Base-by-base conservation (phyloP, 257 asterid species). In the Petunia secreta region DNA sequence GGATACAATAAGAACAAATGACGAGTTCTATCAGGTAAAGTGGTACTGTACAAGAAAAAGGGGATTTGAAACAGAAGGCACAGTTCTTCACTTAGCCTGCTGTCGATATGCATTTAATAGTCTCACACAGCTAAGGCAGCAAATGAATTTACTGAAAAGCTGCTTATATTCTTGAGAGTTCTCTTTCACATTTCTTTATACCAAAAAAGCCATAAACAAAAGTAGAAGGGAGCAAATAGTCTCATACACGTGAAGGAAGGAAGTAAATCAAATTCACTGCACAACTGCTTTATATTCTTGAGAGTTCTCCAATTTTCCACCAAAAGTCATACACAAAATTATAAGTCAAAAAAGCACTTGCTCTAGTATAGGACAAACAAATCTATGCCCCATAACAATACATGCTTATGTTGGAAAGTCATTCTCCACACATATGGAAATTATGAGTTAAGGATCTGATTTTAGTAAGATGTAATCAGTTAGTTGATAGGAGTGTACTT, bases 1-100 rank as follows among this genome's bases (percentile, higher is more conserved):
- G 2, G 79, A 67, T 75, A 1, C 39, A 76, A 77, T 77, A 41
- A 88, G 89, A 85, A 89, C 69, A 71, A 86, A 59, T 2, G 11
- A 16, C 16, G 39, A 59, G 1, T 6, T 59, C 2, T 59, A 16
- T 59, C 39, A 16, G 11, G 68, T 58, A 6, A 58, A n/a, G n/a
- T n/a, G n/a, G n/a, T n/a, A n/a, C n/a, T n/a, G n/a, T n/a, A n/a
- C n/a, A n/a, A n/a, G n/a, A n/a, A n/a, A 25, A 25, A 25, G 25
- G 25, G 25, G 25, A 0, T 25, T 25, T 25, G 25, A 25, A 25
- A 25, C 25, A 25, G 25, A 25, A 25, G 25, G 25, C 25, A 25
- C 25, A 25, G 25, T 25, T 25, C 25, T 25, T 25, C 25, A 25
- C 25, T 25, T 25, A 25, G 25, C 25, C 25, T 25, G 25, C 25